phyloP scores from a whole-genome alignment of 306 rosid species.

The Mimosa pudica region DNA sequence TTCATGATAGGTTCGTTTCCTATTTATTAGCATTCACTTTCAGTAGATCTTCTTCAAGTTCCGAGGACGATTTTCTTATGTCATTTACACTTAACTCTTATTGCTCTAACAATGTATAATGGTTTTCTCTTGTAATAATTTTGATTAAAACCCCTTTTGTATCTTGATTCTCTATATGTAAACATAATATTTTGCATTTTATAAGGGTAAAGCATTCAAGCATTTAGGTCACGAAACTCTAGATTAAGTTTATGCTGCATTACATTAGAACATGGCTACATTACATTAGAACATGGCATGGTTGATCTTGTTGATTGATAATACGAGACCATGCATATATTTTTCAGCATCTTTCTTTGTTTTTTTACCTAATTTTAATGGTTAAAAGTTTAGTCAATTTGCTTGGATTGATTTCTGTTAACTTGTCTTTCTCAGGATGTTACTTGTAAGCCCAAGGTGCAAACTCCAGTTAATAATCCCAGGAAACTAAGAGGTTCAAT shows the following conservation, averaged over 20 bases:
- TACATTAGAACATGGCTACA: no score
- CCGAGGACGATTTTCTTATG: neutral
- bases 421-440: constrained; percentile 44
- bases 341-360: neutral
- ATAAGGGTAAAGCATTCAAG: no score
- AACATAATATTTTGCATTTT: no score
- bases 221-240: no score
- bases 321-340: neutral
- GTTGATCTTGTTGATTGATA: no score
- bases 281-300: no score
- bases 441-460: constrained; percentile 46
- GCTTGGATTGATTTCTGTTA: constrained; percentile 8
- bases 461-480: constrained; percentile 37
- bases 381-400: neutral
- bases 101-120: no score
- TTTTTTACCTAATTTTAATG: neutral
- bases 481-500: constrained; percentile 34
- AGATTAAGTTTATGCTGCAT: no score
- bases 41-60: neutral
- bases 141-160: no score
- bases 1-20: neutral
- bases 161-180: no score
- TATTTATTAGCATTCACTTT: neutral
- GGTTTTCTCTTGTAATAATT: no score
- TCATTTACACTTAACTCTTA: neutral